These are phyloP conservation scores for Cyberlindnera misumaiensis DNA, from an alignment of 805 yeast genomes.

Conservation along the genomic window DNA sequence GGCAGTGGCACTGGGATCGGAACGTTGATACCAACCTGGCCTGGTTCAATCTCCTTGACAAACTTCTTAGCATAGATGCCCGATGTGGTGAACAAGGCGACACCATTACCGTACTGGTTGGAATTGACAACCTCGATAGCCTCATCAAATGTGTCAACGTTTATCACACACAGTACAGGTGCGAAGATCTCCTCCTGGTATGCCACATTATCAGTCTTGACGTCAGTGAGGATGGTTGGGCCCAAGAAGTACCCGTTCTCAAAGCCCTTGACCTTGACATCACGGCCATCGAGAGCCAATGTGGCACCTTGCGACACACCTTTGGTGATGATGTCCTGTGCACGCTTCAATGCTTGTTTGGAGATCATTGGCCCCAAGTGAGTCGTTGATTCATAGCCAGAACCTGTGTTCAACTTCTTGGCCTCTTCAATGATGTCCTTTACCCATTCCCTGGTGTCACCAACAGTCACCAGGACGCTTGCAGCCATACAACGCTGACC, in stretches of 20 bases:
- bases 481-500: slow-evolving; percentile 84
- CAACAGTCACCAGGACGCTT: slow-evolving; percentile 65
- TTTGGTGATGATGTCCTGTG: slow-evolving; percentile 46
- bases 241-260: slow-evolving; percentile 65
- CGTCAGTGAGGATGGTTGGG: slow-evolving; percentile 59
- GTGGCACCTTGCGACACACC: slow-evolving; percentile 52
- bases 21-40: slow-evolving; percentile 73
- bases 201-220: slow-evolving; percentile 57
- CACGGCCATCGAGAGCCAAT: slow-evolving; percentile 58
- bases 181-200: slow-evolving; percentile 73
- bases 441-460: slow-evolving; percentile 55
- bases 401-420: slow-evolving; percentile 47
- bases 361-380: slow-evolving; percentile 70
- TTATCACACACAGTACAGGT: slow-evolving; percentile 59
- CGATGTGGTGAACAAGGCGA: slow-evolving; percentile 59
- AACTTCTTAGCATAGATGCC: slow-evolving; percentile 69
- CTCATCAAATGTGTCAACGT: slow-evolving; percentile 62
- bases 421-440: slow-evolving; percentile 54
- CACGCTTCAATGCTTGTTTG: slow-evolving; percentile 45
- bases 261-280: slow-evolving; percentile 38
- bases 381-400: slow-evolving; percentile 55
- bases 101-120: slow-evolving; percentile 66
- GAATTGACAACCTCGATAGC: slow-evolving; percentile 59
- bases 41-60: slow-evolving; percentile 61
- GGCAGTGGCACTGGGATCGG: slow-evolving; percentile 81